Evolutionary conservation across 306 rosid species (phyloP).

Genomic region (Prunus armeniaca): DNA sequence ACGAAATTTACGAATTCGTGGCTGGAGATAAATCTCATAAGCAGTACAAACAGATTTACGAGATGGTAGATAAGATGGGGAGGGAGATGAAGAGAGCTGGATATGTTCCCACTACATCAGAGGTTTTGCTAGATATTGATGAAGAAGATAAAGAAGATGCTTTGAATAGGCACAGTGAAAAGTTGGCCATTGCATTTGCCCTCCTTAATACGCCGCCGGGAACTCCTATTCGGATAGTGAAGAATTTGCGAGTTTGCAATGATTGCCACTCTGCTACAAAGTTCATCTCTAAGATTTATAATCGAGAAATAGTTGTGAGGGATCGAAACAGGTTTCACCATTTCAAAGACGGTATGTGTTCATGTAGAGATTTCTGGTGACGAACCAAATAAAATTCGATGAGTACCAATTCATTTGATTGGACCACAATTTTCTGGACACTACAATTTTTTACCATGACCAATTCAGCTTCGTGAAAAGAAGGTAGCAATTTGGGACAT

Average conservation of each 20-base stretch:
- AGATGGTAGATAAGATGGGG: conserved; percentile 85
- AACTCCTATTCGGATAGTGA: conserved; percentile 76
- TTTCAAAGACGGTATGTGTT: conserved; percentile 70
- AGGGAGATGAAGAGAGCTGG: conserved; percentile 81
- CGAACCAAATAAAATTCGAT: conserved; percentile 7
- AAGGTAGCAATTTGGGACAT: too few species aligned
- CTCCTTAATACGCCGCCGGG: conserved; percentile 66
- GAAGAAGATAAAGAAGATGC: conserved; percentile 90
- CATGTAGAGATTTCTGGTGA: conserved; percentile 88
- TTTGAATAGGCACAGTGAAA: conserved; percentile 77
- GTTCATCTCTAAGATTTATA: conserved; percentile 74
- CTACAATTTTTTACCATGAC: neutral
- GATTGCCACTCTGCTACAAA: conserved; percentile 90
- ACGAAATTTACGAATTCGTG: conserved; percentile 66
- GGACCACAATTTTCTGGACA: neutral
- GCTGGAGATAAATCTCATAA: conserved; percentile 84
- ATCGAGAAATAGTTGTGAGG: conserved; percentile 72
- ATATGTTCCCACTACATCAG: conserved; percentile 70
- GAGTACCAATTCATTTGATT: neutral
- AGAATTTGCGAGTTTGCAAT: conserved; percentile 82
- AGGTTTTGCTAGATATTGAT: conserved; percentile 78
- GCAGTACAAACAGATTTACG: conserved; percentile 61
- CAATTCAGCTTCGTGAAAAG: too few species aligned
- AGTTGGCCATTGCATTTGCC: conserved; percentile 88
- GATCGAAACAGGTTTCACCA: conserved; percentile 88